phyloP scores from a whole-genome alignment of 352 stramenopile genomes.

The Lagenidium sp. region DNA sequence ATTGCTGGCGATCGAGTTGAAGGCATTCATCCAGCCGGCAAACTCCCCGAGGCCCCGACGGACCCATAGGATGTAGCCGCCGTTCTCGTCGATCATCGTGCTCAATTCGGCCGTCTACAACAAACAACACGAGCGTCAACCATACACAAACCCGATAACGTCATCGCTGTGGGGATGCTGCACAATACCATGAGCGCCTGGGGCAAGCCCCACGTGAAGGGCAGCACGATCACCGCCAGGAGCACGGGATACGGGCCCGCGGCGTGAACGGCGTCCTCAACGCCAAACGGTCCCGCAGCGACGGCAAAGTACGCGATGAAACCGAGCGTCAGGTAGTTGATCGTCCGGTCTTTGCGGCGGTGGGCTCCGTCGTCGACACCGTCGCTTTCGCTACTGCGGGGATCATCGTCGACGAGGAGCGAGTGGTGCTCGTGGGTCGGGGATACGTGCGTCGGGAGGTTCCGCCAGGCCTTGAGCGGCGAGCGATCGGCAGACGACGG shows the following conservation, averaged over 20 bases:
- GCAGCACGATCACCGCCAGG: conserved; percentile 58
- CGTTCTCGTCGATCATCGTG: conserved; percentile 82
- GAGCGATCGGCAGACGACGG: conserved; percentile 68
- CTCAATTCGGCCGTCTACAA: conserved; percentile 67
- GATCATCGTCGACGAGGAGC: conserved; percentile 33
- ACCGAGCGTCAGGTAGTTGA: conserved; percentile 74
- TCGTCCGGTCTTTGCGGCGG: conserved; percentile 45
- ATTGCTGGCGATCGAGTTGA: conserved; percentile 81
- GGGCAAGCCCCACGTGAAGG: conserved; percentile 76
- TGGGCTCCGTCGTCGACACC: conserved; percentile 16
- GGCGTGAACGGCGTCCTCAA: conserved; percentile 68
- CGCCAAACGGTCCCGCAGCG: conserved; percentile 63
- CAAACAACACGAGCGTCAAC: no score
- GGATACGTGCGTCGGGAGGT: conserved; percentile 38
- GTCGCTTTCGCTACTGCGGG: conserved; percentile 20
- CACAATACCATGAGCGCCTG: conserved; percentile 67
- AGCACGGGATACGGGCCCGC: conserved; percentile 64
- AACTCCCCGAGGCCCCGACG: conserved; percentile 68
- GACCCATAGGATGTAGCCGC: conserved; percentile 83
- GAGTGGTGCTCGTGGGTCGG: conserved; percentile 22
- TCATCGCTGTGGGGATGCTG: not conserved
- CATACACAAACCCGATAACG: no score
- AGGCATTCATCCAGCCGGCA: conserved; percentile 77
- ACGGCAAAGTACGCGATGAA: conserved; percentile 85
- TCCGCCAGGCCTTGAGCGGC: conserved; percentile 67